Conservation (phyloP, 495 filamentous ascomycete species). For the Lepidopterella palustris region DNA sequence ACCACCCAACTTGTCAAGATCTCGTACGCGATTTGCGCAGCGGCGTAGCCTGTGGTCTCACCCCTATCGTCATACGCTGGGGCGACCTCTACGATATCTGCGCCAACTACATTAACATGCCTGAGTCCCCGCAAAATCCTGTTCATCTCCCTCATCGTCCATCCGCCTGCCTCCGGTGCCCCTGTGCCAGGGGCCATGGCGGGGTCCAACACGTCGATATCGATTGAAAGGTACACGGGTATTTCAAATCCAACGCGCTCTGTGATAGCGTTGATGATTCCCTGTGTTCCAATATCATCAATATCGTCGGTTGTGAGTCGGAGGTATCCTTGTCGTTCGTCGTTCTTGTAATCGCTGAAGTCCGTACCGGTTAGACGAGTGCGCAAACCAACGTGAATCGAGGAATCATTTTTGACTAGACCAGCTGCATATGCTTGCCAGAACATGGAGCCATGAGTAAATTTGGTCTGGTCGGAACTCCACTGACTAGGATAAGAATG, state of each 20-base stretch:
- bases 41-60: constrained; percentile 5
- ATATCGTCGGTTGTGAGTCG: constrained; percentile 64
- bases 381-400: constrained; percentile 30
- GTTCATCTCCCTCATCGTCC: constrained; percentile 68
- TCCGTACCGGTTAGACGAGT: constrained; percentile 27
- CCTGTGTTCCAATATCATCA: constrained; percentile 55
- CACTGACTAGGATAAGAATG: constrained; percentile 26
- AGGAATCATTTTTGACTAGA: constrained; percentile 27
- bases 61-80: constrained; percentile 5
- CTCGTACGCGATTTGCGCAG: background rate
- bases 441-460: constrained; percentile 38
- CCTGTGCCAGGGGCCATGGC: constrained; percentile 66
- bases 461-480: constrained; percentile 28
- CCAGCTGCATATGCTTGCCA: constrained; percentile 31
- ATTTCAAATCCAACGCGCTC: constrained; percentile 49
- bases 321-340: constrained; percentile 46
- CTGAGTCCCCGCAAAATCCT: constrained; percentile 63
- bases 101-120: constrained; percentile 34
- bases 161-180: constrained; percentile 67
- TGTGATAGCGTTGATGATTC: constrained; percentile 50
- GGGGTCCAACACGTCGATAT: constrained; percentile 68
- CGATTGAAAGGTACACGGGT: constrained; percentile 65
- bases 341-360: constrained; percentile 32
- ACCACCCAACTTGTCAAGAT: too few species aligned
- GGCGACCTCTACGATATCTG: constrained; percentile 10